Evolutionary conservation across 2,329 filamentous ascomycete genomes (phyloP).

Genomic region (Monosporascus sp.): DNA sequence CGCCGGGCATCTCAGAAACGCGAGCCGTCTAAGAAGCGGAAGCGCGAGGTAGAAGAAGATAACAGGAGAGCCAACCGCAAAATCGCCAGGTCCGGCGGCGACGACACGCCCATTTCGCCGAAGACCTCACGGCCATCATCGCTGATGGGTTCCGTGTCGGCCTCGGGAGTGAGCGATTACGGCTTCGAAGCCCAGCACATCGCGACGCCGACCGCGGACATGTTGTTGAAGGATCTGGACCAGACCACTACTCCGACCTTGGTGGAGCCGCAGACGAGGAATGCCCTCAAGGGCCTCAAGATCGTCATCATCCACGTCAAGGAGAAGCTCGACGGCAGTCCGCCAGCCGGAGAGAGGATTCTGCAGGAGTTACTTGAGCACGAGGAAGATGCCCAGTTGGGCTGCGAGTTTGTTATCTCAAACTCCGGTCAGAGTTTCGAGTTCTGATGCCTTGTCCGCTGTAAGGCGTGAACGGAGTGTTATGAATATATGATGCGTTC

Average conservation of each 20-base stretch:
- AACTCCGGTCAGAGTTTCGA: slow-evolving; percentile 57
- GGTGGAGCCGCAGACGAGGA: slow-evolving; percentile 18
- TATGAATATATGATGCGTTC: too few species aligned
- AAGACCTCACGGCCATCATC: slow-evolving; percentile 37
- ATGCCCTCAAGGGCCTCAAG: slow-evolving; percentile 65
- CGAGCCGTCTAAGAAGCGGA: slow-evolving; percentile 57
- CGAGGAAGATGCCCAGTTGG: slow-evolving; percentile 61
- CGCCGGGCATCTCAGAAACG: slow-evolving; percentile 38
- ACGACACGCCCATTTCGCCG: slow-evolving; percentile 49
- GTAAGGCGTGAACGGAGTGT: too few species aligned
- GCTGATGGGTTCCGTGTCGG: slow-evolving; percentile 16
- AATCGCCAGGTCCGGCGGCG: slow-evolving; percentile 12
- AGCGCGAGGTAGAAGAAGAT: slow-evolving; percentile 44
- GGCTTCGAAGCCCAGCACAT: slow-evolving; percentile 36
- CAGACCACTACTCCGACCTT: slow-evolving; percentile 1
- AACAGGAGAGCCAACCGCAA: slow-evolving; percentile 8
- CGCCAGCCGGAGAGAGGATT: slow-evolving; percentile 60
- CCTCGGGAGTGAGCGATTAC: slow-evolving; percentile 10
- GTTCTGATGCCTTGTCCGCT: slow-evolving; percentile 30
- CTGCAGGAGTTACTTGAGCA: slow-evolving; percentile 62
- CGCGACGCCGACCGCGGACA: slow-evolving; percentile 43
- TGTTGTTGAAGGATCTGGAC: slow-evolving; percentile 37
- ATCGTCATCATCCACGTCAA: slow-evolving; percentile 94
- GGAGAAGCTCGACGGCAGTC: slow-evolving; percentile 72
- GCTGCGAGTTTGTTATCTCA: slow-evolving; percentile 76